Conservation (phyloP, 176 grass and related monocot genomes). For the Juncus effusus region DNA sequence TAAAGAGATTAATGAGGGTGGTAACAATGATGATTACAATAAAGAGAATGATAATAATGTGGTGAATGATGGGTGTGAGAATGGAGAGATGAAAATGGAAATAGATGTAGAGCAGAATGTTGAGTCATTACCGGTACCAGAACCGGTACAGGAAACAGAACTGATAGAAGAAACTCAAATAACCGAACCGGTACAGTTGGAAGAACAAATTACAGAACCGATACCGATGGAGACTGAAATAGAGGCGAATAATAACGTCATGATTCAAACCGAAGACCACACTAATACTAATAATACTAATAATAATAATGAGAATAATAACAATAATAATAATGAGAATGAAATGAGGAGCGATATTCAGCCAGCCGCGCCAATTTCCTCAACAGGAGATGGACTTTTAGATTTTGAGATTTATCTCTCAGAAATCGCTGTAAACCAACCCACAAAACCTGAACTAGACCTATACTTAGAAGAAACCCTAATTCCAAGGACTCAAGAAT, state of each 20-base stretch:
- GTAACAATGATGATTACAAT: conserved; percentile 11
- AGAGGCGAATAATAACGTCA: conserved; percentile 30
- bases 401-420: conserved; percentile 42
- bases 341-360: conserved; percentile 19
- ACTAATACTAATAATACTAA: conserved; percentile 1
- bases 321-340: conserved; percentile 14
- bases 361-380: conserved; percentile 12
- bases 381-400: conserved; percentile 12
- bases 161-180: too few relatives aligned
- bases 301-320: conserved; percentile 18
- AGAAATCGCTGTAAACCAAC: conserved; percentile 18
- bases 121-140: too few relatives aligned
- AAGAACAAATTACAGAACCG: background rate
- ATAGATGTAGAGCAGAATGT: too few relatives aligned
- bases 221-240: conserved; percentile 15
- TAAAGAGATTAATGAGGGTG: conserved; percentile 15
- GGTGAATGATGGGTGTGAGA: conserved; percentile 1
- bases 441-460: conserved; percentile 40
- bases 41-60: conserved; percentile 12
- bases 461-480: conserved; percentile 48
- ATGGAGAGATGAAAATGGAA: conserved; percentile 5
- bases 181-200: too few relatives aligned
- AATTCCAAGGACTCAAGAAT: conserved; percentile 24
- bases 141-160: too few relatives aligned
- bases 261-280: conserved; percentile 14